Evolutionary conservation across 1,284 basidiomycete species (phyloP), one percentile per base, ranked within the genome.

Genomic region (Irpex sp.): DNA sequence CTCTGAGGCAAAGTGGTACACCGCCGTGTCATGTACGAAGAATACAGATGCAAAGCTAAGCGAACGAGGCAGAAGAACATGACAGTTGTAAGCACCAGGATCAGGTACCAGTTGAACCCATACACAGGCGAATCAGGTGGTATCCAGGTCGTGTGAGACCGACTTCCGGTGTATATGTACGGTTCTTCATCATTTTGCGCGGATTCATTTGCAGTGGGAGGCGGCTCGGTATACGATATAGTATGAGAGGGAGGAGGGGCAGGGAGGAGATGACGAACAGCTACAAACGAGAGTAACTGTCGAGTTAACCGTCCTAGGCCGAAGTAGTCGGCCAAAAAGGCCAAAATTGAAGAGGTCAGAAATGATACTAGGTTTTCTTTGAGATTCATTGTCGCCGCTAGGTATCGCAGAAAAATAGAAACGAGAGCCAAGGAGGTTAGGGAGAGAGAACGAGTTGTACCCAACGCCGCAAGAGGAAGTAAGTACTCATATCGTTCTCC

Each of bases 221-320:
- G 54, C 21, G 58, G 48, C 21, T 62, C 54, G 21, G 17, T 38
- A 34, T 57, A 37, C 19, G 48, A 54, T 9, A 59, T 34, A 26
- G 59, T 21, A 38, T 37, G 26, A 19, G 56, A 17, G 26, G 55
- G 47, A 44, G 17, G 59, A 21, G 38, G 55, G 26, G 37, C 38
- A 48, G 63, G 59, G 19, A 57, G 55, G 47, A 54, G 63, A 38
- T 61, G 56, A 9, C 19, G 11, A 17, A 36, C 34, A 7, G 19
- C 54, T 26, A 56, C 21, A 36, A 21, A 56, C 54, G 54, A 31
- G 54, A 56, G 54, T 36, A 34, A 9, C 21, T 56, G 26, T 21
- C 31, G 21, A 34, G 26, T 34, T 26, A 13, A 56, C 11, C 19
- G 9, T 31, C 11, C 54, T 13, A 56, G 26, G 34, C 54, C 54